These are phyloP conservation scores for Knoxdaviesia proteae DNA, from an alignment of 2,329 filamentous ascomycete genomes.

Conservation along the genomic window DNA sequence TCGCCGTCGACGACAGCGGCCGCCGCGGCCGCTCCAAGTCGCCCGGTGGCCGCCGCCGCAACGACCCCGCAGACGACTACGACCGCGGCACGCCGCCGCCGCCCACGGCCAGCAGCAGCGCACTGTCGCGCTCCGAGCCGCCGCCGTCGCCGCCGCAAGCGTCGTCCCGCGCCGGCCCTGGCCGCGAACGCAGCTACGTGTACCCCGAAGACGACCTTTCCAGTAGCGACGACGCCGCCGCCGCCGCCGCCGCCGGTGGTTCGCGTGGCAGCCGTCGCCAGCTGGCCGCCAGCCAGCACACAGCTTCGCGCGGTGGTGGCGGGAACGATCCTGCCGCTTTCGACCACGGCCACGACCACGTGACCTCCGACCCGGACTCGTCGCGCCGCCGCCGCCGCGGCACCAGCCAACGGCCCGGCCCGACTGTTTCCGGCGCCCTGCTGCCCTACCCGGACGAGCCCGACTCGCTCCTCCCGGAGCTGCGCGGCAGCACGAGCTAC, in stretches of 20 bases:
- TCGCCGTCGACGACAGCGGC: constrained; percentile 23
- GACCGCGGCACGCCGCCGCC: constrained; percentile 8
- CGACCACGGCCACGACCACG: constrained; percentile 19
- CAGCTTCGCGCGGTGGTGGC: no score
- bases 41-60: constrained; percentile 14
- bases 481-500: no score
- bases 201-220: constrained; percentile 21
- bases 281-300: constrained; percentile 5
- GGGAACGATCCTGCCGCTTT: constrained; percentile 10
- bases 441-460: no score
- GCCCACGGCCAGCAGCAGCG: constrained; percentile 11
- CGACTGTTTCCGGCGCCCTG: constrained; percentile 6
- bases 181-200: constrained; percentile 19
- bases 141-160: no score
- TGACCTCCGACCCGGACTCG: not conserved
- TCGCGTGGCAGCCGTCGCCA: no score
- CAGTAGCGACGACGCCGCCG: constrained; percentile 7
- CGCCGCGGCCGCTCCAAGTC: constrained; percentile 27
- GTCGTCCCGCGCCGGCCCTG: no score
- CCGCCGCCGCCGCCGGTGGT: not conserved
- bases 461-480: no score
- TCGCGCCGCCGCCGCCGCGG: no score
- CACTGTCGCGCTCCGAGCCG: constrained; percentile 15
- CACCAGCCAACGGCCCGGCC: not conserved
- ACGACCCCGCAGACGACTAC: constrained; percentile 9